Evolutionary conservation across 2,329 filamentous ascomycete species (phyloP).

Genomic region (Domatiomyces globalis): DNA sequence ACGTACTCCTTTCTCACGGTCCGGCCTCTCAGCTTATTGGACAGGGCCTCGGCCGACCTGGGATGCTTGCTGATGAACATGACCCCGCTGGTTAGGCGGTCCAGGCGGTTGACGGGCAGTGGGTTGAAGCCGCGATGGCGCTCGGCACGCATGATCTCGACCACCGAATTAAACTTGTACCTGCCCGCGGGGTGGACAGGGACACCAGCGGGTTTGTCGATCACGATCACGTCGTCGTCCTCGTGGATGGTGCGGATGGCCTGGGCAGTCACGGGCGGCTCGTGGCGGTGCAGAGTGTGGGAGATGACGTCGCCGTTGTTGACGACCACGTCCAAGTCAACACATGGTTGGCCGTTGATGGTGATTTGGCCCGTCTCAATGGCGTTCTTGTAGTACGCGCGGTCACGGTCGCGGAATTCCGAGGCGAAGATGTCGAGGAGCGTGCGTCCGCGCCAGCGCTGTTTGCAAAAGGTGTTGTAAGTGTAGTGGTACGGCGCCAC

Average conservation of each 20-base stretch:
- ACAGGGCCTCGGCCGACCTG: constrained; percentile 62
- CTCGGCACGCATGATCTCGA: constrained; percentile 84
- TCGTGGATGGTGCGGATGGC: constrained; percentile 77
- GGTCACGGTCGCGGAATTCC: constrained; percentile 79
- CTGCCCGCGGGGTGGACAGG: constrained; percentile 90
- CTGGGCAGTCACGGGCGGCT: constrained; percentile 75
- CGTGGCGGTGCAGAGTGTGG: constrained; percentile 88
- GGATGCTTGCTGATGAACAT: constrained; percentile 94
- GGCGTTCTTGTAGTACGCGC: constrained; percentile 70
- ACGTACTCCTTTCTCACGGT: constrained; percentile 93
- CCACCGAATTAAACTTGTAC: constrained; percentile 88
- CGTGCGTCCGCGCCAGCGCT: constrained; percentile 72
- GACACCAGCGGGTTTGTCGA: constrained; percentile 90
- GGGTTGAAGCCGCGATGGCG: constrained; percentile 45
- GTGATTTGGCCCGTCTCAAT: constrained; percentile 67
- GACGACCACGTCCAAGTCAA: constrained; percentile 52
- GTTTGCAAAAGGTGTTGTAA: constrained; percentile 89
- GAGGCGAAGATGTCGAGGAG: constrained; percentile 77
- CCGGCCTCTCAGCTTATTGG: constrained; percentile 59
- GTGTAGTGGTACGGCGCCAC: constrained; percentile 82
- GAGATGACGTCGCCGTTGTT: constrained; percentile 84
- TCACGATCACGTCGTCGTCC: constrained; percentile 83
- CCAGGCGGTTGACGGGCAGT: constrained; percentile 77
- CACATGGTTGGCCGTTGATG: constrained; percentile 60
- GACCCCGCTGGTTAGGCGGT: constrained; percentile 84